Conservation (phyloP, 306 rosid species). For the Abrus precatorius region DNA sequence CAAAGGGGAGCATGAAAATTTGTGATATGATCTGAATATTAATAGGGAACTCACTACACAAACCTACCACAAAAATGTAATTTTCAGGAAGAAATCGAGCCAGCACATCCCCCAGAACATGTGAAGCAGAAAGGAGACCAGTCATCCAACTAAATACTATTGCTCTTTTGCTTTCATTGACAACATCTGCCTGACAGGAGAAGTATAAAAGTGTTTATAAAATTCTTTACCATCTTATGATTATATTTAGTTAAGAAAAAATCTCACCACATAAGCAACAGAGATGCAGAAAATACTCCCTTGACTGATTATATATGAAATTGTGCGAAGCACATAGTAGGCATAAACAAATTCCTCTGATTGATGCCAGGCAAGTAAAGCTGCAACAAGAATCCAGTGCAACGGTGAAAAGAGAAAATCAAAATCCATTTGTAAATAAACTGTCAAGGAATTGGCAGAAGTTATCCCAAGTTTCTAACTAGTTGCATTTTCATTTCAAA, state of each 20-base stretch:
- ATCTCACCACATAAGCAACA: slow-evolving; percentile 70
- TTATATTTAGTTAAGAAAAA: slow-evolving; percentile 24
- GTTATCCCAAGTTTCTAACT: not conserved
- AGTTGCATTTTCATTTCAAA: not conserved
- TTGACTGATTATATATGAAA: slow-evolving; percentile 71
- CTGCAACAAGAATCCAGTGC: slow-evolving; percentile 48
- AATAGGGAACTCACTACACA: not conserved
- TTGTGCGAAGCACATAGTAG: slow-evolving; percentile 65
- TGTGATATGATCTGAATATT: slow-evolving; percentile 1
- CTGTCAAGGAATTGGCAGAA: slow-evolving; percentile 15
- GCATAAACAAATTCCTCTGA: slow-evolving; percentile 69
- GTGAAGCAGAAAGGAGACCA: slow-evolving; percentile 73
- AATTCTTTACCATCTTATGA: slow-evolving; percentile 11
- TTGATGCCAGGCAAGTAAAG: slow-evolving; percentile 64
- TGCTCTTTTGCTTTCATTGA: slow-evolving; percentile 61
- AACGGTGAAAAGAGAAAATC: not conserved
- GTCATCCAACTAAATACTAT: slow-evolving; percentile 73
- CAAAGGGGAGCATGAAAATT: slow-evolving; percentile 22
- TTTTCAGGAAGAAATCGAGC: slow-evolving; percentile 68
- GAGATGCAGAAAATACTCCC: slow-evolving; percentile 79
- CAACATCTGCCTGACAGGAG: slow-evolving; percentile 70
- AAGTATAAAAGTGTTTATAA: slow-evolving; percentile 35
- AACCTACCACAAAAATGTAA: slow-evolving; percentile 63
- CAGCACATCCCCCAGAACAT: slow-evolving; percentile 65
- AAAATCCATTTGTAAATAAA: not conserved